phyloP scores from a whole-genome alignment of 1,139 yeast genomes.

The Magnusiomyces paraingens region DNA sequence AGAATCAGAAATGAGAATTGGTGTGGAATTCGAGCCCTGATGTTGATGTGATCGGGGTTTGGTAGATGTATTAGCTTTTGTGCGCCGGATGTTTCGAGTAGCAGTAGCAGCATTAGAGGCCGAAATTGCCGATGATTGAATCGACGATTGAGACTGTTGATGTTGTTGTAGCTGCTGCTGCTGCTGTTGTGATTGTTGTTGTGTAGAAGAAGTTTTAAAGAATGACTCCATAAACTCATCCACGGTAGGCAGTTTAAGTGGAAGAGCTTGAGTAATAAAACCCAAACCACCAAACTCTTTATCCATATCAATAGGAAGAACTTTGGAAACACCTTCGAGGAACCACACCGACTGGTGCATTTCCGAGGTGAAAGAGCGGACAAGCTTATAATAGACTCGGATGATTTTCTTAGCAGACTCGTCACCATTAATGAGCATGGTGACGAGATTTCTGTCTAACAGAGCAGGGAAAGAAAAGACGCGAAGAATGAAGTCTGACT shows the following conservation, averaged over 20 bases:
- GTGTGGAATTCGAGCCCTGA: too few relatives aligned
- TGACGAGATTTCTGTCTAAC: slow-evolving; percentile 69
- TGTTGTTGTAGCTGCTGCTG: too few relatives aligned
- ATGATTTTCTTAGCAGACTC: slow-evolving; percentile 81
- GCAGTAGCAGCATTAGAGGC: too few relatives aligned
- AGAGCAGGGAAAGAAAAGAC: slow-evolving; percentile 93
- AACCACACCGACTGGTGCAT: slow-evolving; percentile 92
- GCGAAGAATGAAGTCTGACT: slow-evolving; percentile 77
- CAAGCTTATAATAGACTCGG: slow-evolving; percentile 76
- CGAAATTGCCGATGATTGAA: too few relatives aligned
- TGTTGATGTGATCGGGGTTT: too few relatives aligned
- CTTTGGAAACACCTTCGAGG: slow-evolving; percentile 82
- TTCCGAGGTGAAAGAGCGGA: slow-evolving; percentile 75
- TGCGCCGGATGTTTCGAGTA: too few relatives aligned
- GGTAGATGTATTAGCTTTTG: too few relatives aligned
- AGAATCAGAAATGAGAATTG: too few relatives aligned
- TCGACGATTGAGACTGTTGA: too few relatives aligned
- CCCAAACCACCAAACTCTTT: slow-evolving; percentile 35
- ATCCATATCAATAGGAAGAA: slow-evolving; percentile 43
- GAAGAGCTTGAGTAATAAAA: slow-evolving; percentile 33
- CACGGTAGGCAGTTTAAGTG: slow-evolving; percentile 16
- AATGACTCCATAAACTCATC: background rate
- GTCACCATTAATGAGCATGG: slow-evolving; percentile 77
- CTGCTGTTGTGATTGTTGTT: too few relatives aligned
- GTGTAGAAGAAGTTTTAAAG: background rate